These are phyloP conservation scores for Apophysomyces variabilis DNA, from an alignment of 371 early-diverging fungal genomes.

Conservation along the genomic window DNA sequence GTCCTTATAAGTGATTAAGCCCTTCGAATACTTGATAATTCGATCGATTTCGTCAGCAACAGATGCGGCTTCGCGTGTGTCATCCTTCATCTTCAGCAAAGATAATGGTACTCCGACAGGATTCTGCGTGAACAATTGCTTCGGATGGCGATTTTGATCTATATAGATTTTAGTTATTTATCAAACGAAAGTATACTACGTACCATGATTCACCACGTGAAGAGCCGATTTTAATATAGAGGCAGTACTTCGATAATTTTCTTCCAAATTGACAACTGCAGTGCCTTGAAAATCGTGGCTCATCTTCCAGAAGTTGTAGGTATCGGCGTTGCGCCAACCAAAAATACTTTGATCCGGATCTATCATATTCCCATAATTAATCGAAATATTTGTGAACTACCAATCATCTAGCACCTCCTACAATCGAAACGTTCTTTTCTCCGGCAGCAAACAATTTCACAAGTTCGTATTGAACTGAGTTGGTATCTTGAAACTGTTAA, in stretches of 20 bases:
- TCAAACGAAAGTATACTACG: conserved; percentile 11
- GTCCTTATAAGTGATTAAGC: conserved; percentile 49
- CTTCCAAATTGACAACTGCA: conserved; percentile 44
- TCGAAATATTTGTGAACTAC: neutral
- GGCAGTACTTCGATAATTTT: conserved; percentile 65
- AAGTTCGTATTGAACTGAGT: conserved; percentile 59
- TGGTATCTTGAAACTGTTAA: conserved; percentile 69
- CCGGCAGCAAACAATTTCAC: conserved; percentile 35
- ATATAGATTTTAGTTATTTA: neutral
- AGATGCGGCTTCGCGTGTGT: conserved; percentile 38
- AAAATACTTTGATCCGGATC: conserved; percentile 69
- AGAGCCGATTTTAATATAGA: conserved; percentile 52
- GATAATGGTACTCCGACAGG: conserved; percentile 40
- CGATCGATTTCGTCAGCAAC: conserved; percentile 51
- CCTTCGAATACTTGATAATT: conserved; percentile 39
- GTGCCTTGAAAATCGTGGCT: conserved; percentile 40
- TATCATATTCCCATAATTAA: conserved; percentile 7
- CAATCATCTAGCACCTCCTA: conserved; percentile 55
- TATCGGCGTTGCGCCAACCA: conserved; percentile 64
- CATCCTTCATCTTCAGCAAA: conserved; percentile 22
- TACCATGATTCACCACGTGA: conserved; percentile 53
- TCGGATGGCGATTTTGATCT: conserved; percentile 31
- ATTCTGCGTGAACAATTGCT: conserved; percentile 35
- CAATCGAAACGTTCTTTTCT: conserved; percentile 55
- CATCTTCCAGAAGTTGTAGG: conserved; percentile 59